Evolutionary conservation across 139 green algal genomes (phyloP), one percentile per base, ranked within the genome.

Genomic region (Eudorina sp.): DNA sequence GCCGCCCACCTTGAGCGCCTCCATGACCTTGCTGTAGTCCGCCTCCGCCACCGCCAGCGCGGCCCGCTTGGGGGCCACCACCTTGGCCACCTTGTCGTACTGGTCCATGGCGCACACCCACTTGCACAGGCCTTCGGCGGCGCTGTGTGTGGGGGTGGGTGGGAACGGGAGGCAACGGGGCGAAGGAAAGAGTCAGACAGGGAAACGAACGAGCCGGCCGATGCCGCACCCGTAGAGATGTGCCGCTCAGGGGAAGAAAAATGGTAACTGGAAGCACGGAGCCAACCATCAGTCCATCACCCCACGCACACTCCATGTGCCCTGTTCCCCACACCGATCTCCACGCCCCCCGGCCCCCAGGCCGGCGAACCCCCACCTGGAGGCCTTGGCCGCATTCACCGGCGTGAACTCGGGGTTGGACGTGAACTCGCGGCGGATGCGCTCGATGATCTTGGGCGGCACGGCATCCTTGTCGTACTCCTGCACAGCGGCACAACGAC

Each of bases 51-150:
- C 94, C 48, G 92, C 92, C 48, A 97, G 91, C 25, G 92, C 92
- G 8, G 93, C 94, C 76, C 93, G 92, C 87, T 97, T 97, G 38
- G 95, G 95, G 3, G 94, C 95, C 78, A 97, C 95, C 76, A 96
- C 92, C 92, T 96, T 95, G 66, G 94, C 94, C 83, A 97, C 94
- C 87, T 95, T 95, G 84, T 97, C 94, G 77, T 97, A 97, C 40
- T 85, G 93, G 81, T 93, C 93, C 95, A 97, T 97, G 62, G 95
- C 95, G 80, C 94, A 93, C 60, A 96, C 94, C 95, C 95, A 97
- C 89, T 95, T 96, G 91, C 95, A 97, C 82, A 97, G 94, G 9
- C 93, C 94, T 89, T 96, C 92, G 25, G 94, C 93, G 23, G 94
- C 94, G 25, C 95, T 88, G 62, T 7, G 55, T n/a, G 55, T n/a